Percentiles rank a stretch among this genome's conserved stretches.
Evolutionary conservation across 2,329 filamentous ascomycete species (phyloP).

Genomic region (Cryphonectria radicalis): DNA sequence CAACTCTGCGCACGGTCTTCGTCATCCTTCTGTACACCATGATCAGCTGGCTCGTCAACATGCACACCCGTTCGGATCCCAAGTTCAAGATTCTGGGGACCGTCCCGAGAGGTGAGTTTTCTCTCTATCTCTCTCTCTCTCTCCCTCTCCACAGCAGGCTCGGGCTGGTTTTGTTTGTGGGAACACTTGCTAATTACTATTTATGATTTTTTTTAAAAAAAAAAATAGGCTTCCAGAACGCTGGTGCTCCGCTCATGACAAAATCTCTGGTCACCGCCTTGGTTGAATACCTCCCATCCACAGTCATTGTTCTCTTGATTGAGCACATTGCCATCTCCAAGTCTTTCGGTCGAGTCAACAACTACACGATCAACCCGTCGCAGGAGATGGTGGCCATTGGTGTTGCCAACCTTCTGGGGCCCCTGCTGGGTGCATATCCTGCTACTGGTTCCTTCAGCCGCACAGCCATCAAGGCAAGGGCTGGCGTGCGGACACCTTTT

Average conservation of each 20-base stretch:
- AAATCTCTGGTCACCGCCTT: slow-evolving; percentile 69
- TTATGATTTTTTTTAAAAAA: no score
- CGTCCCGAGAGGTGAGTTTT: slow-evolving; percentile 72
- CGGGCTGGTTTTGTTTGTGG: background rate
- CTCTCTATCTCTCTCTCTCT: no score
- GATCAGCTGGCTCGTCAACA: slow-evolving; percentile 85
- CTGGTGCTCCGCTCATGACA: slow-evolving; percentile 72
- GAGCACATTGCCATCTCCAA: slow-evolving; percentile 98
- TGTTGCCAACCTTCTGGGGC: slow-evolving; percentile 84
- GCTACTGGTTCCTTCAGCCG: slow-evolving; percentile 95
- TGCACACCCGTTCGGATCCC: slow-evolving; percentile 64
- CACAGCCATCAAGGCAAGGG: slow-evolving; percentile 96
- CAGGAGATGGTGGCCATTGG: slow-evolving; percentile 96
- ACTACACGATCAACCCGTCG: slow-evolving; percentile 93
- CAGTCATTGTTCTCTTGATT: slow-evolving; percentile 91
- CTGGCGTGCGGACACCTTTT: slow-evolving; percentile 88
- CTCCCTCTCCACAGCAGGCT: background rate
- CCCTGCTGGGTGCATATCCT: slow-evolving; percentile 90
- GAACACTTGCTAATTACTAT: background rate
- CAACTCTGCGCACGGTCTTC: slow-evolving; percentile 87
- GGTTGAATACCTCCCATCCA: slow-evolving; percentile 74
- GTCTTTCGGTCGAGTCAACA: slow-evolving; percentile 93
- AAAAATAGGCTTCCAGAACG: slow-evolving; percentile 79
- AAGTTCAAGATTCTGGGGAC: slow-evolving; percentile 74
- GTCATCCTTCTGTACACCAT: slow-evolving; percentile 91